A percentile compares a stretch with the other conserved stretches of the same genome.
These are phyloP conservation scores for Neofusicoccum laricinum DNA, from an alignment of 2,329 filamentous ascomycete species.

Conservation along the genomic window DNA sequence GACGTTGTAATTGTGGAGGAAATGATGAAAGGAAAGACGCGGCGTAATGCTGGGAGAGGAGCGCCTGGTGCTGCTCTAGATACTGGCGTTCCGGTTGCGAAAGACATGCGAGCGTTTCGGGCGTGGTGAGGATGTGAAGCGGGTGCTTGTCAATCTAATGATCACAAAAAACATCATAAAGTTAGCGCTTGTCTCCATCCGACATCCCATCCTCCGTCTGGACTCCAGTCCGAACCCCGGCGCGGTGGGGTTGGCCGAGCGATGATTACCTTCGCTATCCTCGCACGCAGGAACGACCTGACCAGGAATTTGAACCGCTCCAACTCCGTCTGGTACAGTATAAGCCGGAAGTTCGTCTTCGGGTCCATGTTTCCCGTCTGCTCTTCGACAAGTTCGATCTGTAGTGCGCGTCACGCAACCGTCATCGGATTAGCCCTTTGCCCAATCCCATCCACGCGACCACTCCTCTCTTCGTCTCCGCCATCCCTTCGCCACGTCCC, in stretches of 20 bases:
- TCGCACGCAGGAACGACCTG: slow-evolving; percentile 73
- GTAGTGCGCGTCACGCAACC: slow-evolving; percentile 14
- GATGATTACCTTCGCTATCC: slow-evolving; percentile 73
- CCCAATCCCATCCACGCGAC: background rate
- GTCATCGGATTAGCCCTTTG: background rate
- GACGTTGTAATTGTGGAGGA: slow-evolving; percentile 71
- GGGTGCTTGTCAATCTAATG: slow-evolving; percentile 71
- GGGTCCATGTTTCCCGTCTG: slow-evolving; percentile 83
- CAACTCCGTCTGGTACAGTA: slow-evolving; percentile 93
- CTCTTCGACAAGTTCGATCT: slow-evolving; percentile 50
- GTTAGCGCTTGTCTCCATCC: background rate
- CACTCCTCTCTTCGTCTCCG: background rate
- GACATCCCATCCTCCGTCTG: background rate
- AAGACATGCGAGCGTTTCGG: slow-evolving; percentile 49
- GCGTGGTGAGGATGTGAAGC: slow-evolving; percentile 42
- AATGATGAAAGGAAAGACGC: slow-evolving; percentile 82
- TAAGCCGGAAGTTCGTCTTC: slow-evolving; percentile 87
- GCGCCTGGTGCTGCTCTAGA: slow-evolving; percentile 76
- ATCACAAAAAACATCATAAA: background rate
- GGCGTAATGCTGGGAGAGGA: slow-evolving; percentile 81
- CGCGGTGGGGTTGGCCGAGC: too few species aligned
- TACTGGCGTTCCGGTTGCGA: slow-evolving; percentile 78
- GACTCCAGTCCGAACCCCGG: background rate
- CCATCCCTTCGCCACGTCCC: background rate
- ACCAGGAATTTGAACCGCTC: slow-evolving; percentile 92